Conservation (phyloP, 176 grass and related monocot species). For the Oryza nivara region DNA sequence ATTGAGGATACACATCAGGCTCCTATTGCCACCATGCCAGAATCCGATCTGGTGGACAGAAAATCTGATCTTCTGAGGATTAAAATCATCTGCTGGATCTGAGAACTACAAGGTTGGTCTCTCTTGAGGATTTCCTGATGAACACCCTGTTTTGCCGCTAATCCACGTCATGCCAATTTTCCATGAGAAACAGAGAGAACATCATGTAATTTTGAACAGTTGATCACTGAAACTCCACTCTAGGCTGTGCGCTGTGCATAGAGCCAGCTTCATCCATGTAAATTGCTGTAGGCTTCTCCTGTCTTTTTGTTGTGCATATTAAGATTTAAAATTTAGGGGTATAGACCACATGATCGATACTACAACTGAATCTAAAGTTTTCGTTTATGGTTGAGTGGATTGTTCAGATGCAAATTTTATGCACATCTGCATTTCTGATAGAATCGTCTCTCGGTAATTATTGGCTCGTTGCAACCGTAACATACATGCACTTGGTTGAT, state of each 20-base stretch:
- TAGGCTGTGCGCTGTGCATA: constrained; percentile 6
- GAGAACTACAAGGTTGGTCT: neutral
- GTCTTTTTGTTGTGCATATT: constrained; percentile 40
- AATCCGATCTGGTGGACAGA: neutral
- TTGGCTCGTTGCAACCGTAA: neutral
- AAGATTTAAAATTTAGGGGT: constrained; percentile 10
- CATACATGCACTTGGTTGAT: neutral
- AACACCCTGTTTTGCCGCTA: neutral
- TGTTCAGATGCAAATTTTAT: neutral
- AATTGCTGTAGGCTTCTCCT: neutral
- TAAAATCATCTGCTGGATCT: constrained; percentile 7
- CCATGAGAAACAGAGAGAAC: neutral
- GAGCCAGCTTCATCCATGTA: constrained; percentile 7
- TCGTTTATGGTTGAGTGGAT: neutral
- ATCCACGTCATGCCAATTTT: neutral
- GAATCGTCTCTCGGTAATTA: neutral
- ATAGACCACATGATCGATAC: constrained; percentile 5
- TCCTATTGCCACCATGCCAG: neutral
- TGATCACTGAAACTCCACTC: neutral
- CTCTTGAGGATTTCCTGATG: constrained; percentile 21
- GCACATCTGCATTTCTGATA: neutral
- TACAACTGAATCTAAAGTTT: neutral
- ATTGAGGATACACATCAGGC: neutral
- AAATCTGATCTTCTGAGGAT: neutral
- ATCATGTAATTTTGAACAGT: neutral